phyloP scores from a whole-genome alignment of 2,329 filamentous ascomycete species.

The Trichoderma atroviride region DNA sequence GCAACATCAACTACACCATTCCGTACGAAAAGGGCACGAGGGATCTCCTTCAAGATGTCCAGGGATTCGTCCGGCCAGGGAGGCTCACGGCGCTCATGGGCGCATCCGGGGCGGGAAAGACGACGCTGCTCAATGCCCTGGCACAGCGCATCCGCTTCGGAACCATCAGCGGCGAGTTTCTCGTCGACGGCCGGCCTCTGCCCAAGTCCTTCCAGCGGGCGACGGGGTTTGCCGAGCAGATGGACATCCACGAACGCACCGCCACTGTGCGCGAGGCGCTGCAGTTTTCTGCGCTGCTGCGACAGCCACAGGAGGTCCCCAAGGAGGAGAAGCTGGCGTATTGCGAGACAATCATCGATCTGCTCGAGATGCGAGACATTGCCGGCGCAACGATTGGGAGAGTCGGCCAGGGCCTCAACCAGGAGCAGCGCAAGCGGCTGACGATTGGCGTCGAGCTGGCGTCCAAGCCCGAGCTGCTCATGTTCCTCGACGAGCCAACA shows the following conservation, averaged over 20 bases:
- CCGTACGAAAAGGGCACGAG: conserved; percentile 64
- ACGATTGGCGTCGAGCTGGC: conserved; percentile 61
- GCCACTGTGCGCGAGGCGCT: conserved; percentile 68
- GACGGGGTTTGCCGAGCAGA: conserved; percentile 69
- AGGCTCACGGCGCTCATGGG: conserved; percentile 80
- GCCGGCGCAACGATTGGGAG: conserved; percentile 66
- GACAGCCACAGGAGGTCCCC: conserved; percentile 61
- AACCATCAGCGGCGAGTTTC: conserved; percentile 73
- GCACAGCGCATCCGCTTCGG: conserved; percentile 77
- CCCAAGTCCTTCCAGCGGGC: conserved; percentile 79
- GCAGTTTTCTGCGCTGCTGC: conserved; percentile 65
- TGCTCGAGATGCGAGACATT: conserved; percentile 69
- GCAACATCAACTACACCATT: conserved; percentile 54
- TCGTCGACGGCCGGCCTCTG: conserved; percentile 73
- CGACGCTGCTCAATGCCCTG: conserved; percentile 72
- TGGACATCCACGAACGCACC: conserved; percentile 68
- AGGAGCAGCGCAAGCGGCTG: conserved; percentile 60
- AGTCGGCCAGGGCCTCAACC: conserved; percentile 61
- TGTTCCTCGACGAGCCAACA: conserved; percentile 67
- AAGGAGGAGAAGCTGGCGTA: conserved; percentile 67
- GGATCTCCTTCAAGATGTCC: conserved; percentile 72
- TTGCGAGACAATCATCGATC: conserved; percentile 67
- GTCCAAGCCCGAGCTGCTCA: conserved; percentile 60
- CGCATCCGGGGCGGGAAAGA: conserved; percentile 65
- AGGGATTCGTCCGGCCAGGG: conserved; percentile 83